Evolutionary conservation across 495 filamentous ascomycete genomes (phyloP).

Genomic region (Clohesyomyces aquaticus): DNA sequence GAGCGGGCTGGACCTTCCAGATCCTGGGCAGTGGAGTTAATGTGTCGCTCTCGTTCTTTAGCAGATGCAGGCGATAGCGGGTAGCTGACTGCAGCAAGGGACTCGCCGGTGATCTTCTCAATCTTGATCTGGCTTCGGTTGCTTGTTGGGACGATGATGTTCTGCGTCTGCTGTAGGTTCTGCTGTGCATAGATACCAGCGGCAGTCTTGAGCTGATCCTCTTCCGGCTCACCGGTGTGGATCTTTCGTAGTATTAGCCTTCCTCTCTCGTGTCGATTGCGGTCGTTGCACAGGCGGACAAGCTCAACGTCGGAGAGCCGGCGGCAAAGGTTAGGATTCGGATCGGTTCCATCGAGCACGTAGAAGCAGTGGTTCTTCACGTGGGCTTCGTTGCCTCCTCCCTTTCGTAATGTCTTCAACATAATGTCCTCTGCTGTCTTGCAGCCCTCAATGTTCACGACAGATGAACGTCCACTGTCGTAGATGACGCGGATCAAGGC

Average conservation of each 20-base stretch:
- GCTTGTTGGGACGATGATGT: constrained; percentile 63
- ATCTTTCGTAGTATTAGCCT: constrained; percentile 89
- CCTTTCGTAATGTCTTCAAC: constrained; percentile 79
- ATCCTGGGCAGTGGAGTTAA: constrained; percentile 62
- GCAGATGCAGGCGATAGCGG: constrained; percentile 72
- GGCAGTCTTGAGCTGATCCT: constrained; percentile 77
- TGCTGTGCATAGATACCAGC: constrained; percentile 84
- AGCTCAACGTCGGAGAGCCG: constrained; percentile 82
- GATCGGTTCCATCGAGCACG: constrained; percentile 75
- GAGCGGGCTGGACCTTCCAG: constrained; percentile 61
- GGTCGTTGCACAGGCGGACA: constrained; percentile 78
- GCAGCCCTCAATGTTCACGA: constrained; percentile 86
- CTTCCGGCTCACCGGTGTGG: constrained; percentile 80
- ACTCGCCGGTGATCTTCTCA: constrained; percentile 81
- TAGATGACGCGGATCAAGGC: constrained; percentile 87
- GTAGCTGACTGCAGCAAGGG: constrained; percentile 78
- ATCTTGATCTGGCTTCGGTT: constrained; percentile 75
- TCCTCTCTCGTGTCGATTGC: constrained; percentile 76
- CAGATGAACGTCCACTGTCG: constrained; percentile 80
- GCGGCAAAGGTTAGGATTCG: constrained; percentile 74
- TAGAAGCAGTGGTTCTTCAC: constrained; percentile 54
- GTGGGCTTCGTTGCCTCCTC: constrained; percentile 56
- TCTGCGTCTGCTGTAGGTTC: constrained; percentile 68
- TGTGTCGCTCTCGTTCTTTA: constrained; percentile 64
- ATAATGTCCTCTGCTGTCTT: constrained; percentile 90